A percentile compares a stretch with the other conserved stretches of the same genome.
Conservation (phyloP, 23 red algal species). For the Chondrus crispus region DNA sequence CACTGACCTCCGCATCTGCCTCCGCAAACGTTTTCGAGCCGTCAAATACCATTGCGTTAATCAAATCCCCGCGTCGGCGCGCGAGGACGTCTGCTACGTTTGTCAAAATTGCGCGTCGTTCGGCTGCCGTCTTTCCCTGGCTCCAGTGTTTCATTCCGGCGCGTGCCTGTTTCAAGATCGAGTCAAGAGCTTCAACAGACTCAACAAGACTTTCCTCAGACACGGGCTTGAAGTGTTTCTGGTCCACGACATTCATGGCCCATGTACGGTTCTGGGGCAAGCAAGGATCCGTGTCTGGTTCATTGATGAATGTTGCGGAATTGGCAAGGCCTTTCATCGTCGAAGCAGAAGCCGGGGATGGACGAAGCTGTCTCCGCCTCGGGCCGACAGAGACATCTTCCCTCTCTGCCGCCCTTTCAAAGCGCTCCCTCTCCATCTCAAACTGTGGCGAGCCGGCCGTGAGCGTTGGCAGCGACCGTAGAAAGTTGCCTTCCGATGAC, state of each 20-base stretch:
- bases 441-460: slow-evolving; percentile 9
- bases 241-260: slow-evolving; percentile 22
- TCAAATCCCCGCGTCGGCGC: slow-evolving; percentile 9
- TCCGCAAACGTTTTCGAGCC: slow-evolving; percentile 36
- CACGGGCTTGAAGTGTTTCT: not conserved
- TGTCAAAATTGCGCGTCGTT: not conserved
- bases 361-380: slow-evolving; percentile 10
- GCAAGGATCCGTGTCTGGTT: slow-evolving; percentile 53
- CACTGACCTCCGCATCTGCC: slow-evolving; percentile 54
- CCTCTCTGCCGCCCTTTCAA: not conserved
- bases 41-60: slow-evolving; percentile 55
- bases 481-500: slow-evolving; percentile 32
- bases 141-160: slow-evolving; percentile 13
- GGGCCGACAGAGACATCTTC: slow-evolving; percentile 18
- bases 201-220: not conserved
- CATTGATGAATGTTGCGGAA: slow-evolving; percentile 10
- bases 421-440: slow-evolving; percentile 25
- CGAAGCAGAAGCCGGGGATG: slow-evolving; percentile 16
- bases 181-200: not conserved
- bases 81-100: slow-evolving; percentile 29
- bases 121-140: not conserved
- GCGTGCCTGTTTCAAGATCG: not conserved
- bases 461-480: slow-evolving; percentile 21
- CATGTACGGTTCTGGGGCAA: slow-evolving; percentile 26
- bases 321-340: slow-evolving; percentile 2